Base-by-base conservation (phyloP, 495 filamentous ascomycete species). In the Aspergillus baeticus region DNA sequence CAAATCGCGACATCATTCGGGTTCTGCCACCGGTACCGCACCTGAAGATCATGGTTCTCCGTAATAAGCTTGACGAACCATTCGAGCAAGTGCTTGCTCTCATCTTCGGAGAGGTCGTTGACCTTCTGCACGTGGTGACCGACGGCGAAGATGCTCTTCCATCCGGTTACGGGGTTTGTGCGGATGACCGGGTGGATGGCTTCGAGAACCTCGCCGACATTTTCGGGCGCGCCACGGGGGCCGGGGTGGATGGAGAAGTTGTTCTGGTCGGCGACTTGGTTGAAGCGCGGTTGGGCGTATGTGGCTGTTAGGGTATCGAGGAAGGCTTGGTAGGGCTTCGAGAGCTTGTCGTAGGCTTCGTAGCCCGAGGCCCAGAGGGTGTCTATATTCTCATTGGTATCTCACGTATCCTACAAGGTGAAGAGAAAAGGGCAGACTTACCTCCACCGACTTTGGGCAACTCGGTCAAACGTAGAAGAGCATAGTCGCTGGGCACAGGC, bases 81-180 rank as follows among this genome's bases (percentile, higher is more conserved):
- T 65, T 34, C 69, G 50, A 51, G 74, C 69, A 57, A 75, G 79
- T 51, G 38, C 2, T 20, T 22, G 33, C 56, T 63, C 76, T 90
- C 87, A 13, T 72, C 38, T 11, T 56, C 55, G 29, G 43, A n/a
- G 3, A 65, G 7, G 3, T 43, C 64, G 18, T 66, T 60, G 22
- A 66, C 63, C 4, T 38, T 20, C 31, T 51, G 34, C 5, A 63
- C 57, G 39, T 63, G 54, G 6, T 51, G 53, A 3, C 64, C 64
- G 3, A 83, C 76, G 0, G 79, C 80, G 61, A 87, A 91, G n/a
- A 92, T 66, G 20, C 68, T 76, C 71, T 88, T 89, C 87, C 88
- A 91, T 3, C 87, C 88, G 0, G 87, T 89, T 0, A 90, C 82
- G 0, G 88, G 87, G 67, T 91, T 87, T 7, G 87, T 90, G 17